A percentile compares a stretch with the other conserved stretches of the same genome.
Conservation (phyloP, 805 yeast species). For the Candida wancherniae region DNA sequence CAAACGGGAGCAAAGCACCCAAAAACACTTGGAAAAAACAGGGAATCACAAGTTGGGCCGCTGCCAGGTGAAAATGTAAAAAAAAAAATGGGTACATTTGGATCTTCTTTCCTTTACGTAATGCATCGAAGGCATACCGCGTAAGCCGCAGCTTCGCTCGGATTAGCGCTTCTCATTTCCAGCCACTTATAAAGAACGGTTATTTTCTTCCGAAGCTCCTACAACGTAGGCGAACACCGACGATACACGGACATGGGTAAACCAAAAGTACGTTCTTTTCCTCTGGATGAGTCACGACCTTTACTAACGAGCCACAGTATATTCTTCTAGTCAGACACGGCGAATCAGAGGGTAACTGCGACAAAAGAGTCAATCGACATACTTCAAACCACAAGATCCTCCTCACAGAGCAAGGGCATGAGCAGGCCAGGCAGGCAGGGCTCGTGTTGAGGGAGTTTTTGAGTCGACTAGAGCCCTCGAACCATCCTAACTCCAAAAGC, state of each 20-base stretch:
- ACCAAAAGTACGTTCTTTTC: slow-evolving; percentile 26
- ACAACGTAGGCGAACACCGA: too few species aligned
- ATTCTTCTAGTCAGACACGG: slow-evolving; percentile 86
- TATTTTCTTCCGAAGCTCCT: too few species aligned
- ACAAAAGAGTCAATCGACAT: slow-evolving; percentile 71
- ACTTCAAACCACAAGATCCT: slow-evolving; percentile 79
- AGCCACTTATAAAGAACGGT: too few species aligned
- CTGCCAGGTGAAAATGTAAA: too few species aligned
- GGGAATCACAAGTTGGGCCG: too few species aligned
- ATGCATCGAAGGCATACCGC: too few species aligned
- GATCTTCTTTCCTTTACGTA: too few species aligned
- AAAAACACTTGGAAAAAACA: too few species aligned
- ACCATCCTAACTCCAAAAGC: slow-evolving; percentile 22
- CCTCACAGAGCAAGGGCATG: slow-evolving; percentile 65
- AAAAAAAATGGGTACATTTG: too few species aligned
- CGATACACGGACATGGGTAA: slow-evolving; percentile 22
- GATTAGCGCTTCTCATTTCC: too few species aligned
- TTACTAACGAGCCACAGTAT: slow-evolving; percentile 36
- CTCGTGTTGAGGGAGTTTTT: slow-evolving; percentile 39
- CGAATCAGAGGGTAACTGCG: slow-evolving; percentile 86
- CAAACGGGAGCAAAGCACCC: too few species aligned
- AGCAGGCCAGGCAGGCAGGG: slow-evolving; percentile 61
- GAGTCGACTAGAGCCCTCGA: slow-evolving; percentile 24
- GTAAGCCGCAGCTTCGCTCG: too few species aligned
- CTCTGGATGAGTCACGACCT: background rate